A percentile compares a stretch with the other conserved stretches of the same genome.
Evolutionary conservation across 2,329 filamentous ascomycete genomes (phyloP).

Genomic region (Fusarium guadeloupense): DNA sequence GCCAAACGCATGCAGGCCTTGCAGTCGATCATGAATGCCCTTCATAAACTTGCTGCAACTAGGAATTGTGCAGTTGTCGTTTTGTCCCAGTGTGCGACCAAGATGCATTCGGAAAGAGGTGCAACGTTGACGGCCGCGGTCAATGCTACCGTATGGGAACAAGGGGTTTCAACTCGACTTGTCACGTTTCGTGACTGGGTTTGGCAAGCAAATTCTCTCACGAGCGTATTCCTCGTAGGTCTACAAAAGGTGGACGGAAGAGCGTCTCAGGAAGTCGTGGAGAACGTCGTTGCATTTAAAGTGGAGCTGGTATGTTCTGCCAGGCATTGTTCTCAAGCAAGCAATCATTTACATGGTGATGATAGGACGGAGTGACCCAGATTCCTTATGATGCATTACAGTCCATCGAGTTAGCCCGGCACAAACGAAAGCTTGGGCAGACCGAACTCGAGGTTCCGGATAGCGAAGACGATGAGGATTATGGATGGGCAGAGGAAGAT

Average conservation of each 20-base stretch:
- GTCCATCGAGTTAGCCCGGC: slow-evolving; percentile 49
- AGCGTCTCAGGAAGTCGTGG: slow-evolving; percentile 50
- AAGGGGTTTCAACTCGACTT: slow-evolving; percentile 75
- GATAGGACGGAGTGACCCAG: slow-evolving; percentile 55
- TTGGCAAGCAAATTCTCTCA: slow-evolving; percentile 57
- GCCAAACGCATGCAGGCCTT: slow-evolving; percentile 61
- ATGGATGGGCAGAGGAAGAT: slow-evolving; percentile 75
- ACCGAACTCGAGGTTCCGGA: slow-evolving; percentile 68
- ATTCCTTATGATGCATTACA: slow-evolving; percentile 54
- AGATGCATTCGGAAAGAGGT: slow-evolving; percentile 71
- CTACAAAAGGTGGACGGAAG: slow-evolving; percentile 72
- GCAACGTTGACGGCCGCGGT: slow-evolving; percentile 80
- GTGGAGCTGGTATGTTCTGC: slow-evolving; percentile 54
- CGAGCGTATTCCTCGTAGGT: slow-evolving; percentile 67
- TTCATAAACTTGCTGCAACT: slow-evolving; percentile 79
- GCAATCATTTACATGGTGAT: slow-evolving; percentile 36
- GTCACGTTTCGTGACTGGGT: slow-evolving; percentile 83
- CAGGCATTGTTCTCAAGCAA: slow-evolving; percentile 21
- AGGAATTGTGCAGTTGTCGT: slow-evolving; percentile 78
- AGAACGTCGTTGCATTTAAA: slow-evolving; percentile 59
- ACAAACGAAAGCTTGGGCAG: slow-evolving; percentile 71
- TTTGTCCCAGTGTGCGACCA: slow-evolving; percentile 84
- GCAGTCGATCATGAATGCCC: slow-evolving; percentile 71
- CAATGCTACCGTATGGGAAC: slow-evolving; percentile 82
- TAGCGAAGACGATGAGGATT: slow-evolving; percentile 74